A percentile compares a stretch with the other conserved stretches of the same genome.
phyloP scores from a whole-genome alignment of 2,329 filamentous ascomycete genomes.

The Colletotrichum melonis region DNA sequence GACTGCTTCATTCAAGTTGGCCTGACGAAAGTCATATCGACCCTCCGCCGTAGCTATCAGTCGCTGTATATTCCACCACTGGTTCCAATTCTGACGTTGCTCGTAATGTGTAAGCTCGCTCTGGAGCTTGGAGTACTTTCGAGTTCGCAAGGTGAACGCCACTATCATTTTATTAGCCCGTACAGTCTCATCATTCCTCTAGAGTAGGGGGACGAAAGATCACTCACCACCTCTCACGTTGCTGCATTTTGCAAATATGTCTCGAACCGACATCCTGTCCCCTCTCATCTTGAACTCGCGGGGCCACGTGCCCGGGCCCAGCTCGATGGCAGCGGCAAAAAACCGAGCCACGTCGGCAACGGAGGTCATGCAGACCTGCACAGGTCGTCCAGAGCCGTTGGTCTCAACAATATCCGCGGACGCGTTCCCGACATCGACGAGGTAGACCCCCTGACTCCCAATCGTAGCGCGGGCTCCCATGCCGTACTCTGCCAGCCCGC shows the following conservation, averaged over 20 bases:
- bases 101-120: constrained; percentile 54
- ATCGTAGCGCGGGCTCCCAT: constrained; percentile 69
- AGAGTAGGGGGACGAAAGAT: neutral
- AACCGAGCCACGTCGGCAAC: constrained; percentile 78
- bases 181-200: neutral
- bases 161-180: constrained; percentile 43
- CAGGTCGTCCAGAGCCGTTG: constrained; percentile 59
- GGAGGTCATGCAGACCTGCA: constrained; percentile 75
- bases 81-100: constrained; percentile 59
- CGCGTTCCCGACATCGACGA: constrained; percentile 70
- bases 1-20: constrained; percentile 69
- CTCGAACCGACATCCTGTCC: constrained; percentile 70
- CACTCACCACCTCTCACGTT: constrained; percentile 60
- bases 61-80: constrained; percentile 67
- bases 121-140: constrained; percentile 53
- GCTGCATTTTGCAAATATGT: constrained; percentile 65
- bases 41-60: constrained; percentile 76
- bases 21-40: constrained; percentile 71
- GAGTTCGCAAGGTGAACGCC: constrained; percentile 50
- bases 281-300: constrained; percentile 76
- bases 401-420: constrained; percentile 70
- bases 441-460: constrained; percentile 70
- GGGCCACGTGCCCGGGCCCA: constrained; percentile 72
- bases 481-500: constrained; percentile 69
- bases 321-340: constrained; percentile 74